phyloP scores from a whole-genome alignment of 305 asterid genomes.

The Rubia tinctorum region DNA sequence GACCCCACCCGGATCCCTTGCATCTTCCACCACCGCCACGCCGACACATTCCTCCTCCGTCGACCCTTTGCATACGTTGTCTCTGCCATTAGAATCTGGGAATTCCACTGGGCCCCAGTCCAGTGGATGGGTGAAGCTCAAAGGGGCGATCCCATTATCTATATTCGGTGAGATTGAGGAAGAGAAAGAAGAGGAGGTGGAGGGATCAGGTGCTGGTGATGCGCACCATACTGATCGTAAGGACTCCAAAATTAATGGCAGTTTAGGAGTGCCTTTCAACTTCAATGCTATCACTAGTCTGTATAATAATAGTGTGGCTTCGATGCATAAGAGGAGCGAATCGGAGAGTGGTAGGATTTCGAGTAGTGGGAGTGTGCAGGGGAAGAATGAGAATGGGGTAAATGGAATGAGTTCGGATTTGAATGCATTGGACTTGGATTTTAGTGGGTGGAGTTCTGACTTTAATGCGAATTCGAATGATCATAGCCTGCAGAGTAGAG shows the following conservation, averaged over 20 bases:
- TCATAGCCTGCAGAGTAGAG: slow-evolving; percentile 33
- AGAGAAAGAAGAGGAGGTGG: slow-evolving; percentile 30
- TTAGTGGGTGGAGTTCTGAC: slow-evolving; percentile 20
- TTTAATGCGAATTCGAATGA: slow-evolving; percentile 15
- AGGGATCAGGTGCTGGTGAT: slow-evolving; percentile 25
- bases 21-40: slow-evolving; percentile 19
- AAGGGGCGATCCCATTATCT: slow-evolving; percentile 75
- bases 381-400: slow-evolving; percentile 23
- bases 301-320: slow-evolving; percentile 25
- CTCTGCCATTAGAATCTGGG: slow-evolving; percentile 16
- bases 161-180: slow-evolving; percentile 57
- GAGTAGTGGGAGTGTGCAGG: neutral
- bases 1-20: slow-evolving; percentile 36
- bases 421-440: slow-evolving; percentile 24
- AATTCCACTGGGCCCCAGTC: neutral
- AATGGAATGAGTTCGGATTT: slow-evolving; percentile 5
- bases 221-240: slow-evolving; percentile 22
- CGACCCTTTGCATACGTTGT: slow-evolving; percentile 29
- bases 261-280: slow-evolving; percentile 24
- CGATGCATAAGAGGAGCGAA: neutral
- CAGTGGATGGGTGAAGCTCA: slow-evolving; percentile 47
- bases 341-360: neutral
- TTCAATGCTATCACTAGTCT: slow-evolving; percentile 36
- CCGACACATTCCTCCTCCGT: slow-evolving; percentile 34
- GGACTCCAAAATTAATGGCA: slow-evolving; percentile 18